These are phyloP conservation scores for Endogone sp. DNA, from an alignment of 192 early-diverging fungal species.

Conservation along the genomic window DNA sequence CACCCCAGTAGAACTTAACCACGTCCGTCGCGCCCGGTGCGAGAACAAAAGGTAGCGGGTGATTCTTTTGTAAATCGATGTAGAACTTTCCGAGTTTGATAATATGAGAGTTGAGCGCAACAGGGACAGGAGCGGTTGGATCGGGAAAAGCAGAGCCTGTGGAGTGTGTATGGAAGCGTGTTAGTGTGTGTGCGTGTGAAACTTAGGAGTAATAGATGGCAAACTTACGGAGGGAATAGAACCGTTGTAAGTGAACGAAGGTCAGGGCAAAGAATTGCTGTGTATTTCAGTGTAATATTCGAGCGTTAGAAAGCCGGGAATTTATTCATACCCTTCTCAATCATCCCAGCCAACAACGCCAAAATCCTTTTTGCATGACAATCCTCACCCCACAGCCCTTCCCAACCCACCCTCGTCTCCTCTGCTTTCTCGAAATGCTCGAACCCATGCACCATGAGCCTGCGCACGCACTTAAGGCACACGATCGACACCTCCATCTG, in stretches of 20 bases:
- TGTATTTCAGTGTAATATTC: neutral
- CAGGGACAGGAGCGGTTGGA: neutral
- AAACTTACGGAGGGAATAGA: slow-evolving; percentile 43
- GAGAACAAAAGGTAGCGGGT: slow-evolving; percentile 62
- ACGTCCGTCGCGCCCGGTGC: slow-evolving; percentile 57
- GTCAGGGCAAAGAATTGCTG: slow-evolving; percentile 40
- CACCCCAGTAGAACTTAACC: slow-evolving; percentile 72
- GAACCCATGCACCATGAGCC: slow-evolving; percentile 76
- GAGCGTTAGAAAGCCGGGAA: no score
- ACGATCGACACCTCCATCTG: slow-evolving; percentile 59
- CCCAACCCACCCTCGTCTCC: slow-evolving; percentile 51
- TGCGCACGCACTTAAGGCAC: slow-evolving; percentile 70
- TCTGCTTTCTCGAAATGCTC: slow-evolving; percentile 50
- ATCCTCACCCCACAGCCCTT: neutral
- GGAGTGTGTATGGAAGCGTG: neutral
- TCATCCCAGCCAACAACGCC: no score
- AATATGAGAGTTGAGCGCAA: slow-evolving; percentile 42
- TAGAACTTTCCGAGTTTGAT: slow-evolving; percentile 73
- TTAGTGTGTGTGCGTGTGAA: neutral
- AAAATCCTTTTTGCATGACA: neutral
- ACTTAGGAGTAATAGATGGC: neutral
- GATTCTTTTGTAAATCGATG: slow-evolving; percentile 62
- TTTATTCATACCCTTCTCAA: no score
- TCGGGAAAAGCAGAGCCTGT: neutral
- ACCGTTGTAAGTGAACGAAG: slow-evolving; percentile 52